Percentiles rank a stretch among this genome's conserved stretches.
These are phyloP conservation scores for Saccharomycopsis crataegensis DNA, from an alignment of 1,139 yeast species.

Conservation along the genomic window DNA sequence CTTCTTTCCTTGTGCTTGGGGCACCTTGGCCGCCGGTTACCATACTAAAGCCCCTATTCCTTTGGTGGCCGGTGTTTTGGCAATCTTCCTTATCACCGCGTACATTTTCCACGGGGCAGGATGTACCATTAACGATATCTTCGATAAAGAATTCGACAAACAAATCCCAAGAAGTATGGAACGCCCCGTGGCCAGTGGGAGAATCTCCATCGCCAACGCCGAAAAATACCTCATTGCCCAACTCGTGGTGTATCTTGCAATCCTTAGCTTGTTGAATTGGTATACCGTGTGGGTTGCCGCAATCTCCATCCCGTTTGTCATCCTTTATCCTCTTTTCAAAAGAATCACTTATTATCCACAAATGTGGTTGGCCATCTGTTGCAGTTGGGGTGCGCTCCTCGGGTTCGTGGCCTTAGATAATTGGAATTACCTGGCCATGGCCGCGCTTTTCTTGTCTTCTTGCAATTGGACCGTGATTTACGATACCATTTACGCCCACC, in stretches of 20 bases:
- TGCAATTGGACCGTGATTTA: constrained; percentile 93
- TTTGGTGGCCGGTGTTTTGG: constrained; percentile 49
- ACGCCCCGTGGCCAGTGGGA: constrained; percentile 86
- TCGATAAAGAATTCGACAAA: constrained; percentile 75
- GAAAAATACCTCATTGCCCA: constrained; percentile 67
- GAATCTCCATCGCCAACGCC: constrained; percentile 69
- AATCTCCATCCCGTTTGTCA: constrained; percentile 69
- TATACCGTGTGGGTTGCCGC: constrained; percentile 84
- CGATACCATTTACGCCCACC: constrained; percentile 96
- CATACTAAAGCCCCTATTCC: constrained; percentile 60
- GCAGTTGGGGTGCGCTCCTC: constrained; percentile 89
- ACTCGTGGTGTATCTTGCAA: constrained; percentile 66
- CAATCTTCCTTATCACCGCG: constrained; percentile 75
- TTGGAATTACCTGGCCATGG: constrained; percentile 64
- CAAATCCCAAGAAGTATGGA: constrained; percentile 82
- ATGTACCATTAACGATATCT: constrained; percentile 86
- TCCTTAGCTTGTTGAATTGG: constrained; percentile 64
- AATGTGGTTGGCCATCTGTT: constrained; percentile 69
- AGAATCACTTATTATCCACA: constrained; percentile 95
- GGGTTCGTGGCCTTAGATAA: constrained; percentile 97
- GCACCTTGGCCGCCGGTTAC: constrained; percentile 66
- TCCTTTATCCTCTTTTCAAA: constrained; percentile 87
- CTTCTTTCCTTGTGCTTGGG: constrained; percentile 64
- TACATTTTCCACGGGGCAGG: constrained; percentile 96
- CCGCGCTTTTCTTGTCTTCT: constrained; percentile 68